phyloP scores from a whole-genome alignment of 2,329 filamentous ascomycete species.

The Hymenoscyphus linearis region DNA sequence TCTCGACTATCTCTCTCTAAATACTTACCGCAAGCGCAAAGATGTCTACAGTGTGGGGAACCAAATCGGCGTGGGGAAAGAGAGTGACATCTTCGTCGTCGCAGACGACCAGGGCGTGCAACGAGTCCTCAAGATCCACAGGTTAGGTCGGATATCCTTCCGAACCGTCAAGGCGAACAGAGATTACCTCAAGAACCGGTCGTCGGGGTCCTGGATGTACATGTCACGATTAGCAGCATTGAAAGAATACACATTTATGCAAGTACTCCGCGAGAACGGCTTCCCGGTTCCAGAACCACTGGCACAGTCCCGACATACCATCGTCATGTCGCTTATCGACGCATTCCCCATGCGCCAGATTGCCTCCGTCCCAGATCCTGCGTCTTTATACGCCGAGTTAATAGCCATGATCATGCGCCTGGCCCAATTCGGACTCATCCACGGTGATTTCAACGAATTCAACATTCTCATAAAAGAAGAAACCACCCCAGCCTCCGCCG shows the following conservation, averaged over 20 bases:
- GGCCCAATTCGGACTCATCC: slow-evolving; percentile 83
- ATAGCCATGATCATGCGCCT: slow-evolving; percentile 81
- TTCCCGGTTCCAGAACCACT: slow-evolving; percentile 88
- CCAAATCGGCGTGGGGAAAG: slow-evolving; percentile 93
- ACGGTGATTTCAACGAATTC: slow-evolving; percentile 99
- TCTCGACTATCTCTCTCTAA: slow-evolving; percentile 93
- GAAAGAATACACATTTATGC: slow-evolving; percentile 95
- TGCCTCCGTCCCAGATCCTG: slow-evolving; percentile 74
- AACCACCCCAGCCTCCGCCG: slow-evolving; percentile 31
- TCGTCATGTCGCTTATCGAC: slow-evolving; percentile 92
- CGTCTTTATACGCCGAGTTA: slow-evolving; percentile 82
- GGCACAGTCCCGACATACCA: slow-evolving; percentile 86
- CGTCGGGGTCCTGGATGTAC: slow-evolving; percentile 93
- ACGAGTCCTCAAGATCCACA: slow-evolving; percentile 89
- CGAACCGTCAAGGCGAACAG: slow-evolving; percentile 92
- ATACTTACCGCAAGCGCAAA: slow-evolving; percentile 76
- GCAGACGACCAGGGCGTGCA: slow-evolving; percentile 74
- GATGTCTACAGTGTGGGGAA: slow-evolving; percentile 88
- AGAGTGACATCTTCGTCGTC: slow-evolving; percentile 94
- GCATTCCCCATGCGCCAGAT: slow-evolving; percentile 90
- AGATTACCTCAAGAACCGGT: slow-evolving; percentile 83
- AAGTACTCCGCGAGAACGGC: slow-evolving; percentile 72
- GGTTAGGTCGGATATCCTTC: slow-evolving; percentile 92
- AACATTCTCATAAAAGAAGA: slow-evolving; percentile 91
- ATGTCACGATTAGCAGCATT: slow-evolving; percentile 87